Conservation (phyloP, 2,329 filamentous ascomycete genomes). For the Teratosphaeria epicoccoides region DNA sequence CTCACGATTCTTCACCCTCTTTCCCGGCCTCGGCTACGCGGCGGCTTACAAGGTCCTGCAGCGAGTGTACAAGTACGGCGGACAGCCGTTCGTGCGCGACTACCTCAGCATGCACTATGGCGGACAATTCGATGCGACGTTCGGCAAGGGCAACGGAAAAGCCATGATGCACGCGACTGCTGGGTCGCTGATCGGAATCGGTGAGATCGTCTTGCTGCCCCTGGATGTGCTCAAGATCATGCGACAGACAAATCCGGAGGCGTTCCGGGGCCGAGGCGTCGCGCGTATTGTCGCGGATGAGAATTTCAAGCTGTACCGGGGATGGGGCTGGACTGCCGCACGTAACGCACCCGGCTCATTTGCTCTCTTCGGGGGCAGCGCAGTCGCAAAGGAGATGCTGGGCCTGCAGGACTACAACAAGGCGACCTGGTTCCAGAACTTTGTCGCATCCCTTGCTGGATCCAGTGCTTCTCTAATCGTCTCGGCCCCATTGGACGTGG, state of each 20-base stretch:
- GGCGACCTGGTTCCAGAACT: slow-evolving; percentile 91
- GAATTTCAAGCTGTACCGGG: slow-evolving; percentile 89
- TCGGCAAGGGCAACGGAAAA: slow-evolving; percentile 95
- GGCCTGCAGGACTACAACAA: slow-evolving; percentile 87
- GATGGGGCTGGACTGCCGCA: slow-evolving; percentile 95
- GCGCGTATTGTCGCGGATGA: slow-evolving; percentile 85
- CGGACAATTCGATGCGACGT: slow-evolving; percentile 72
- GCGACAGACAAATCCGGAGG: slow-evolving; percentile 96
- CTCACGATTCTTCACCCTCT: slow-evolving; percentile 85
- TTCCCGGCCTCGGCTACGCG: slow-evolving; percentile 93
- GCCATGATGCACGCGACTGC: slow-evolving; percentile 96
- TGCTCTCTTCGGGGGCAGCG: slow-evolving; percentile 94
- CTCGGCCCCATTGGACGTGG: slow-evolving; percentile 90
- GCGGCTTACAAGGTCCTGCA: slow-evolving; percentile 97
- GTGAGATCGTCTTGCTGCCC: slow-evolving; percentile 89
- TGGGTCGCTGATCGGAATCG: slow-evolving; percentile 89
- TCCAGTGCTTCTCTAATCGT: slow-evolving; percentile 91
- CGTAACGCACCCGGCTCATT: slow-evolving; percentile 96
- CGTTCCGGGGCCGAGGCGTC: slow-evolving; percentile 87
- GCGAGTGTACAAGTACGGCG: slow-evolving; percentile 97
- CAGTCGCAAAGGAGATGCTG: slow-evolving; percentile 93
- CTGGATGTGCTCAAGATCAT: slow-evolving; percentile 99
- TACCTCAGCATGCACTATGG: slow-evolving; percentile 73
- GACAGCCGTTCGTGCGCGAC: slow-evolving; percentile 89
- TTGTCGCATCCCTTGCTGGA: slow-evolving; percentile 88